Evolutionary conservation across 2,329 filamentous ascomycete genomes (phyloP), one percentile per base, ranked within the genome.

Genomic region (Tolypocladium ovalisporum): DNA sequence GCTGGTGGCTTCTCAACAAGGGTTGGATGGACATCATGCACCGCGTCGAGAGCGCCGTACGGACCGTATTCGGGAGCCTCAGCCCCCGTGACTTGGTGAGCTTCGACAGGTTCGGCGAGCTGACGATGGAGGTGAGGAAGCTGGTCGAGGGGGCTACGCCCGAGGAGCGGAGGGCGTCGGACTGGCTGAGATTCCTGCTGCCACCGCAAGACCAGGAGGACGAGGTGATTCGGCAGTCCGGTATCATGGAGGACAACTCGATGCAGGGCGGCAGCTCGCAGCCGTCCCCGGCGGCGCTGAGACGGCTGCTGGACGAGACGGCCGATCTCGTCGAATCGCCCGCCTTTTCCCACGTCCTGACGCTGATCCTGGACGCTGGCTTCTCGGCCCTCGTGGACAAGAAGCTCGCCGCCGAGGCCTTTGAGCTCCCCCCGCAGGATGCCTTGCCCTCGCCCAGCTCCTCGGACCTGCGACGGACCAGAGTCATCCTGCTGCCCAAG

Each of bases 291-390:
- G 70, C 74, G 8, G 82, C 85, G 1, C 82, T 99, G 57, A 85
- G 93, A 57, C 87, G 89, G 58, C 82, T 99, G 24, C 82, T 99
- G 1, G 93, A 99, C 69, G 94, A 99, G 76, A 97, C 94, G 2
- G 89, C 93, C 42, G 94, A 99, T 69, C 82, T 99, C 29, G 87
- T 97, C 67, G 94, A 99, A 68, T 97, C 94, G 1, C 94, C 94
- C 0, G 83, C 89, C 39, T 97, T 97, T 73, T 83, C 86, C 0
- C 87, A 91, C 66, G 91, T 99, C 39, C 80, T 97, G 51, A 90
- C 88, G 2, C 84, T 89, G 58, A 81, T 97, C 57, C 87, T 97
- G 59, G 92, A 97, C 70, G 82, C 90, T 52, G 88, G 87, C 56
- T 99, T 97, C 74, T 88, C 88, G 3, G 83, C 87, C 29, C 81